Conservation (phyloP, 371 early-diverging fungal genomes). For the Coemansia sp. region DNA sequence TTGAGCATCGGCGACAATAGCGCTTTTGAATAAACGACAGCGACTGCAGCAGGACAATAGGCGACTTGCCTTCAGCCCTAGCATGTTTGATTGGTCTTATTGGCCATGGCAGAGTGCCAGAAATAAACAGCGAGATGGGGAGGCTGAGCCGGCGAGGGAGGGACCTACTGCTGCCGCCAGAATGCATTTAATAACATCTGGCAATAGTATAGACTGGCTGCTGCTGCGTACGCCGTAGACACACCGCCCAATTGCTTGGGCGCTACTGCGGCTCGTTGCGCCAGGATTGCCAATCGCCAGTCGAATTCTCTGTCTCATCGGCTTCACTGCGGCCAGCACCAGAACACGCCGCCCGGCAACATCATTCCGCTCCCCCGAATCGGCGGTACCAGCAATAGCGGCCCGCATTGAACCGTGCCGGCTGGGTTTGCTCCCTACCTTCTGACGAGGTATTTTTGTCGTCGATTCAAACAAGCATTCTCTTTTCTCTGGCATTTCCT, state of each 20-base stretch:
- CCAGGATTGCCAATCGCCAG: conserved; percentile 1
- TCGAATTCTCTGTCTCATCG: background rate
- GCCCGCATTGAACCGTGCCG: too few species aligned
- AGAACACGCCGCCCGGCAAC: background rate
- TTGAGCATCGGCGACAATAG: background rate
- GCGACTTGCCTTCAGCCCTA: conserved; percentile 1
- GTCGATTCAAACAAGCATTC: conserved; percentile 17
- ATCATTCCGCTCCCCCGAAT: conserved; percentile 5
- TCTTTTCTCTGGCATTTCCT: conserved; percentile 3
- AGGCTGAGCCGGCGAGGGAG: conserved; percentile 7
- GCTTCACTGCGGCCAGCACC: background rate
- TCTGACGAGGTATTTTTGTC: background rate
- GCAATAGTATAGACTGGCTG: background rate
- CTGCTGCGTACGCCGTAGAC: conserved; percentile 4
- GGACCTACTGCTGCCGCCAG: conserved; percentile 4
- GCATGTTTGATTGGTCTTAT: background rate
- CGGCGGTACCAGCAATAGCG: background rate
- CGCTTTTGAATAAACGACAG: conserved; percentile 2
- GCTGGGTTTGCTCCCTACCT: background rate
- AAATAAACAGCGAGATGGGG: conserved; percentile 5
- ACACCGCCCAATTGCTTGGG: background rate
- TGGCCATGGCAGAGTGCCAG: background rate
- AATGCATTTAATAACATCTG: conserved; percentile 1
- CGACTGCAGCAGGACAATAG: background rate
- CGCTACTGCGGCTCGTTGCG: background rate